Conservation (phyloP, 1,284 basidiomycete species). For the Ustilago crameri region DNA sequence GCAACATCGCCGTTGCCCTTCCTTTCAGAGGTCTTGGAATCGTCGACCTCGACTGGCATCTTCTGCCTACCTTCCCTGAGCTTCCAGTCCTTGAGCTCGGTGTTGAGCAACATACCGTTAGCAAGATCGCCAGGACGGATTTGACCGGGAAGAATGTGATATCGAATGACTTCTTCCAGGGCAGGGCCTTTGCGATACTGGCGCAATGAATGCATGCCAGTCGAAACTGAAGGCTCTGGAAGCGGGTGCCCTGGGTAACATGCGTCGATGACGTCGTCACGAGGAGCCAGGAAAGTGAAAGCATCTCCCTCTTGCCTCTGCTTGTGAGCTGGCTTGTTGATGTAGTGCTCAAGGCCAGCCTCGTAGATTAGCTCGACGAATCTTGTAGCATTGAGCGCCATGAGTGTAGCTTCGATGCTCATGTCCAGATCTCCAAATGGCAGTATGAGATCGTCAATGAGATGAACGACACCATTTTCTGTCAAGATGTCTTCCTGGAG, state of each 20-base stretch:
- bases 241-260: slow-evolving; percentile 28
- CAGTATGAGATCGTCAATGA: slow-evolving; percentile 83
- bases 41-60: slow-evolving; percentile 60
- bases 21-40: slow-evolving; percentile 61
- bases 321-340: slow-evolving; percentile 42
- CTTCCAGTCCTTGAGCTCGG: slow-evolving; percentile 57
- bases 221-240: background rate
- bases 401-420: slow-evolving; percentile 90
- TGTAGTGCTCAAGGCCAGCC: slow-evolving; percentile 71
- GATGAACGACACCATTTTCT: slow-evolving; percentile 78
- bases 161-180: slow-evolving; percentile 53
- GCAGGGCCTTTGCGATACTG: slow-evolving; percentile 27
- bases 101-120: slow-evolving; percentile 53
- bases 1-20: slow-evolving; percentile 71
- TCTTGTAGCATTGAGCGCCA: slow-evolving; percentile 86
- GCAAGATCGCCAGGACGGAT: slow-evolving; percentile 37
- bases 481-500: slow-evolving; percentile 62
- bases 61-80: slow-evolving; percentile 70
- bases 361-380: slow-evolving; percentile 90
- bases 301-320: slow-evolving; percentile 42
- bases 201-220: background rate
- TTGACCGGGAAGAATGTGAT: slow-evolving; percentile 61
- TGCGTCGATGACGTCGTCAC: slow-evolving; percentile 80
- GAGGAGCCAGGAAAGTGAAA: slow-evolving; percentile 77
- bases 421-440: slow-evolving; percentile 80